Evolutionary conservation across 805 yeast genomes (phyloP), one percentile per base, ranked within the genome.

Genomic region (Metahyphopichia silvanorum): DNA sequence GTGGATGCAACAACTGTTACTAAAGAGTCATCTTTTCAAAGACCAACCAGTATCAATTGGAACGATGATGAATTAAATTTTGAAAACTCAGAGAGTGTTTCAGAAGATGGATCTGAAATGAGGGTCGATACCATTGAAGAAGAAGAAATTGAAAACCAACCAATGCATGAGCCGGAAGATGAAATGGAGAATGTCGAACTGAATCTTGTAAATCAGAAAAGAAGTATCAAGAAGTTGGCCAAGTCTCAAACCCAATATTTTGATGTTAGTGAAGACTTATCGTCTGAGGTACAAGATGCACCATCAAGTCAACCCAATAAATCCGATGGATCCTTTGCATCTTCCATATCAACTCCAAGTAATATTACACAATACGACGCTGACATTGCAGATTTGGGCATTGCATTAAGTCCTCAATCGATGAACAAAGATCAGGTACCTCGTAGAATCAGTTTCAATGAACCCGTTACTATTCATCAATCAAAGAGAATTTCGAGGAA

Each of bases 11-110:
- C n/a, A n/a, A n/a, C 11, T 17, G 47, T 39, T 13, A 46, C 55
- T 3, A 47, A 52, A 21, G 52, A 50, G 26, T 39, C 48, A 12
- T 60, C 68, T 8, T 66, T 63, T 33, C 67, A 58, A 37, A 49
- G 53, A 33, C 62, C 69, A 8, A 47, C 60, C 3, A 64, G 70
- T 39, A 58, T 66, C 17, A 65, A 61, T 43, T 66, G 73, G 73
- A 63, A 63, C 39, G 68, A 64, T 26, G 64, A 54, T 16, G 50
- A 55, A 20, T 34, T 56, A 16, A 47, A 57, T 14, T 40, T 60
- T n/a, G 64, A 59, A 16, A 39, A 49, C 24, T 53, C 63, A 3
- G 47, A 40, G 14, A 13, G 37, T 23, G 40, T 36, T 37, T 33
- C 44, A 22, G 13, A 18, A 1, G 27, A 29, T 6, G 33, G 25